These are phyloP conservation scores for Linanthus parryae DNA, from an alignment of 148 eudicot species.

Conservation along the genomic window DNA sequence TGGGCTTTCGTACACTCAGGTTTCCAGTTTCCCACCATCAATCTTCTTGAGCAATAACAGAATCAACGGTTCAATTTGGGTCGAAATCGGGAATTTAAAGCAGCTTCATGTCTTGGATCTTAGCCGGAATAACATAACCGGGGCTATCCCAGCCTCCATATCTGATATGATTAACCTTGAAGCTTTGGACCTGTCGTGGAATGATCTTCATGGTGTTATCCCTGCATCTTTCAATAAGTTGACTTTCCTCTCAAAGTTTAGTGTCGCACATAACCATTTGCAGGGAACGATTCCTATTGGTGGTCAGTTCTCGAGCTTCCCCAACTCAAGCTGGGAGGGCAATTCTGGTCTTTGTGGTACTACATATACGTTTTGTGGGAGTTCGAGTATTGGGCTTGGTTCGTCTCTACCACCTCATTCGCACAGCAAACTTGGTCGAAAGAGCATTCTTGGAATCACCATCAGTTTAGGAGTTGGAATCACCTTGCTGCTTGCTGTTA, in stretches of 20 bases:
- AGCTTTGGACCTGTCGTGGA: conserved; percentile 64
- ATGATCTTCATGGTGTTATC: conserved; percentile 63
- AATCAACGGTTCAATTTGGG: conserved; percentile 53
- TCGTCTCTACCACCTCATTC: conserved; percentile 16
- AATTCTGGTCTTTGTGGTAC: conserved; percentile 84
- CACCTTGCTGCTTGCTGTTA: conserved; percentile 46
- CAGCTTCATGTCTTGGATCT: conserved; percentile 82
- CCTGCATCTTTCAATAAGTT: conserved; percentile 62
- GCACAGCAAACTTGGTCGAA: conserved; percentile 17
- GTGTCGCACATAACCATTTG: conserved; percentile 75
- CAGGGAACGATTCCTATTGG: conserved; percentile 61
- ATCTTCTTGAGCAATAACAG: conserved; percentile 57
- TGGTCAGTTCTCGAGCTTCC: conserved; percentile 67
- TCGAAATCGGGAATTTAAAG: conserved; percentile 60
- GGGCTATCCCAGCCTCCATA: conserved; percentile 67
- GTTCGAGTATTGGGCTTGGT: neutral
- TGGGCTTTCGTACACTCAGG: conserved; percentile 76
- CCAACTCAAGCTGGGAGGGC: conserved; percentile 77
- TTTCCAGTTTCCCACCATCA: conserved; percentile 84
- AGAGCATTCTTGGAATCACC: conserved; percentile 52
- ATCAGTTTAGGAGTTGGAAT: conserved; percentile 55
- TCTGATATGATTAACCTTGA: conserved; percentile 65
- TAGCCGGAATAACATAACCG: conserved; percentile 64
- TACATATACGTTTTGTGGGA: conserved; percentile 38
- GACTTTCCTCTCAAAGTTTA: conserved; percentile 72